Conservation (phyloP, 495 filamentous ascomycete genomes). For the Penicillium macrosclerotiorum region DNA sequence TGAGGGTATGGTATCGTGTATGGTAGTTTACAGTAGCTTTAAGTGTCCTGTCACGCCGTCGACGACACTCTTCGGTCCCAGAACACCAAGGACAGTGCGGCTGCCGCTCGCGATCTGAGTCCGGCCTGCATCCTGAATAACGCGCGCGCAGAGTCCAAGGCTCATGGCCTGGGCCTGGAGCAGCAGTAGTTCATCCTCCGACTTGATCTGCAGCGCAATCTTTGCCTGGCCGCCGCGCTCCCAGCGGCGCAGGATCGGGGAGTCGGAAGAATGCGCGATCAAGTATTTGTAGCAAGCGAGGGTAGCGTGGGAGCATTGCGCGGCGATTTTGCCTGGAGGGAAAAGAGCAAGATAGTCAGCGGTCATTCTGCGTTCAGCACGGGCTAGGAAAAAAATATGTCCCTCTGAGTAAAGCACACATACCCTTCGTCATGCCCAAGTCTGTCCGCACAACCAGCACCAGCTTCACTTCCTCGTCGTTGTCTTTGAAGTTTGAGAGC, state of each 20-base stretch:
- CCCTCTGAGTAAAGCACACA: slow-evolving; percentile 12
- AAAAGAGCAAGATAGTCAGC: slow-evolving; percentile 4
- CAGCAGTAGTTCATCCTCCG: slow-evolving; percentile 74
- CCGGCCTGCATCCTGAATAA: slow-evolving; percentile 91
- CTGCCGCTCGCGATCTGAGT: slow-evolving; percentile 96
- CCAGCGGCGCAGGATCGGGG: slow-evolving; percentile 77
- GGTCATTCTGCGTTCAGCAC: background rate
- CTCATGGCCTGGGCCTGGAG: slow-evolving; percentile 77
- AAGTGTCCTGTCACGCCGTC: slow-evolving; percentile 83
- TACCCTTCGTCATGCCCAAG: slow-evolving; percentile 95
- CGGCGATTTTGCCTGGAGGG: slow-evolving; percentile 85
- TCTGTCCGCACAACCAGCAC: slow-evolving; percentile 91
- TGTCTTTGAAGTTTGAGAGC: slow-evolving; percentile 45
- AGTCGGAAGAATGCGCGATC: slow-evolving; percentile 51
- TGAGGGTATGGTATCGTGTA: slow-evolving; percentile 4
- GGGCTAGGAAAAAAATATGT: background rate
- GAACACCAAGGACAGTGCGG: slow-evolving; percentile 84
- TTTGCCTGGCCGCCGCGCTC: slow-evolving; percentile 84
- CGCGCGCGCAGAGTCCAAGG: slow-evolving; percentile 79
- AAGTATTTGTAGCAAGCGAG: slow-evolving; percentile 93
- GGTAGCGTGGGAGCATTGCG: slow-evolving; percentile 93
- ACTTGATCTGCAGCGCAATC: slow-evolving; percentile 81
- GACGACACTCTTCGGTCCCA: slow-evolving; percentile 83
- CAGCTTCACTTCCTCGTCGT: slow-evolving; percentile 84
- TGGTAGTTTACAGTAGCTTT: slow-evolving; percentile 69